Conservation (phyloP, 306 rosid genomes). For the Cicer bijugum region DNA sequence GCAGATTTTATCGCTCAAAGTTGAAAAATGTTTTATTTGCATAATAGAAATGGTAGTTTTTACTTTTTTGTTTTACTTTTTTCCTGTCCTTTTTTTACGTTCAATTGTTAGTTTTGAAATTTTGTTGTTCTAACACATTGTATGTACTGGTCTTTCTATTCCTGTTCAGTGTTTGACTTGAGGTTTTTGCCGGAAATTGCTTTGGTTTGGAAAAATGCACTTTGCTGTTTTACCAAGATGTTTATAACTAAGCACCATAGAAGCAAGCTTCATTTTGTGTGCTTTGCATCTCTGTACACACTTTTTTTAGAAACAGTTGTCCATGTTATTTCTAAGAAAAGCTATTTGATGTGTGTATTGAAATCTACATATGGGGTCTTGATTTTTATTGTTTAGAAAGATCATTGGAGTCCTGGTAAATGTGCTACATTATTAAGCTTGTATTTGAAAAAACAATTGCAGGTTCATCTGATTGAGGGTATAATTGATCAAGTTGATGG, state of each 20-base stretch:
- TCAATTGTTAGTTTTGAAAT: not conserved
- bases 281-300: not conserved
- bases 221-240: not conserved
- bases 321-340: not conserved
- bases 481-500: conserved; percentile 96
- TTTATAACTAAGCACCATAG: not conserved
- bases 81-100: conserved; percentile 10
- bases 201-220: not conserved
- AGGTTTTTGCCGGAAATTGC: not conserved
- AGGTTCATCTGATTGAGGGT: conserved; percentile 99
- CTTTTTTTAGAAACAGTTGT: not conserved
- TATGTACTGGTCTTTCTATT: conserved; percentile 1
- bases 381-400: not conserved
- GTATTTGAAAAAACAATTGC: conserved; percentile 39
- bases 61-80: conserved; percentile 1
- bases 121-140: not conserved
- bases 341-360: conserved; percentile 5
- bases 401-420: not conserved
- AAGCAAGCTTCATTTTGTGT: not conserved
- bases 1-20: not conserved
- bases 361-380: conserved; percentile 2
- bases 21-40: not conserved
- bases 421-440: not conserved
- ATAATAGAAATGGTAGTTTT: conserved; percentile 17
- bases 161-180: conserved; percentile 12